Conservation (phyloP, 768 basidiomycete species). For the Cystobasidiopsis lactophilus region DNA sequence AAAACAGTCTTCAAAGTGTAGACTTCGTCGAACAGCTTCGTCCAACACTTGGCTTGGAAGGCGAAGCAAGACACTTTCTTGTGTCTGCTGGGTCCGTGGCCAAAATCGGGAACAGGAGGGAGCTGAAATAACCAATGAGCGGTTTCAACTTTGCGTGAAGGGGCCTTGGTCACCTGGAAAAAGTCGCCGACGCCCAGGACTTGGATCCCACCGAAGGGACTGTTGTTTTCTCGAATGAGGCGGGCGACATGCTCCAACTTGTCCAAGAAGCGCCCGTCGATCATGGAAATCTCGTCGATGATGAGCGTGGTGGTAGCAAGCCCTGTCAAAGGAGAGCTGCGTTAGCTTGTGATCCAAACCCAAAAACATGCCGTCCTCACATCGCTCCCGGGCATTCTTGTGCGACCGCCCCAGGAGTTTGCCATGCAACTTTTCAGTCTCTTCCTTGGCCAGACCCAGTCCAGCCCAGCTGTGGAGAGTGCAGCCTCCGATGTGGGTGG, state of each 20-base stretch:
- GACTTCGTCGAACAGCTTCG: conserved; percentile 40
- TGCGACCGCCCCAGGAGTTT: conserved; percentile 46
- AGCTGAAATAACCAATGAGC: conserved; percentile 28
- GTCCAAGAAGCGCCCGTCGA: conserved; percentile 41
- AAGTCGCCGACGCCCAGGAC: conserved; percentile 90
- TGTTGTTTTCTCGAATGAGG: conserved; percentile 35
- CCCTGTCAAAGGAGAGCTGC: too few species aligned
- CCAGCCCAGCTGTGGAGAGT: conserved; percentile 94
- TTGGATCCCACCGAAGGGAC: conserved; percentile 87
- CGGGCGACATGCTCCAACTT: conserved; percentile 56
- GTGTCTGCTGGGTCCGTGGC: not conserved
- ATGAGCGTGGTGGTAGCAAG: conserved; percentile 58
- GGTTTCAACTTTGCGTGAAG: conserved; percentile 34
- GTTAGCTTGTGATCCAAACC: too few species aligned
- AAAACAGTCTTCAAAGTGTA: conserved; percentile 88
- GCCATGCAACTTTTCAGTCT: conserved; percentile 36
- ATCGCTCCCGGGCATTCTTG: conserved; percentile 46
- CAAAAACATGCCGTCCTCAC: too few species aligned
- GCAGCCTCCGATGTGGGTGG: conserved; percentile 88
- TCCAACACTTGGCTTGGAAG: conserved; percentile 74
- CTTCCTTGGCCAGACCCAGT: conserved; percentile 58
- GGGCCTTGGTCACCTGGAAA: conserved; percentile 95
- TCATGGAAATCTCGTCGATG: conserved; percentile 92
- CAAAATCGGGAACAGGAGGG: not conserved
- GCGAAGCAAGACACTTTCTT: conserved; percentile 39